phyloP scores from a whole-genome alignment of 352 stramenopile species.

The Nothophytophthora sp. region DNA sequence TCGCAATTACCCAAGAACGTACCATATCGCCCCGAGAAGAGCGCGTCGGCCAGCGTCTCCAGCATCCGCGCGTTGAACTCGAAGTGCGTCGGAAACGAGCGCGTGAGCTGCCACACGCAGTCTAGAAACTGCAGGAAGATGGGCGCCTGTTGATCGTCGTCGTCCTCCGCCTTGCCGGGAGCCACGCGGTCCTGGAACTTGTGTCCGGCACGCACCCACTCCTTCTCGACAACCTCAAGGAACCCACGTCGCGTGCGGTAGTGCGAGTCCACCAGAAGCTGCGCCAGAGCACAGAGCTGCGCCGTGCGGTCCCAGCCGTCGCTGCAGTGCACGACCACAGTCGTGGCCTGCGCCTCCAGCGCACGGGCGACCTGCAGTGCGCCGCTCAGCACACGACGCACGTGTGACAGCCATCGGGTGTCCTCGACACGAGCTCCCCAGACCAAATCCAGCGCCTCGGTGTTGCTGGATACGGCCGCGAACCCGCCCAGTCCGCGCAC shows the following conservation, averaged over 20 bases:
- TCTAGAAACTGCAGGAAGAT: constrained; percentile 93
- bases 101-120: constrained; percentile 83
- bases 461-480: constrained; percentile 25
- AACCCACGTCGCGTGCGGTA: constrained; percentile 88
- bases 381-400: constrained; percentile 70
- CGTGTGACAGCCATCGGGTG: constrained; percentile 80
- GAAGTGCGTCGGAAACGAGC: constrained; percentile 83
- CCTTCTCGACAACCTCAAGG: constrained; percentile 79
- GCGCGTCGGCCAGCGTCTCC: constrained; percentile 65
- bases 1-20: constrained; percentile 91
- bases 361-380: constrained; percentile 65
- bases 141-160: constrained; percentile 75
- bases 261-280: constrained; percentile 88
- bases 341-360: constrained; percentile 69
- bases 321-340: constrained; percentile 90
- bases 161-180: constrained; percentile 61
- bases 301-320: constrained; percentile 93
- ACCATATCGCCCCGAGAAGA: constrained; percentile 76
- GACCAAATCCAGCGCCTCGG: constrained; percentile 53
- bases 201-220: constrained; percentile 87
- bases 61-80: constrained; percentile 84
- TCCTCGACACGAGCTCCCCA: constrained; percentile 74
- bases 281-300: constrained; percentile 80
- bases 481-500: constrained; percentile 59
- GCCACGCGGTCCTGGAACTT: constrained; percentile 90